Conservation (phyloP, 202 grass and related monocot species). For the Cymbopogon flexuosus region DNA sequence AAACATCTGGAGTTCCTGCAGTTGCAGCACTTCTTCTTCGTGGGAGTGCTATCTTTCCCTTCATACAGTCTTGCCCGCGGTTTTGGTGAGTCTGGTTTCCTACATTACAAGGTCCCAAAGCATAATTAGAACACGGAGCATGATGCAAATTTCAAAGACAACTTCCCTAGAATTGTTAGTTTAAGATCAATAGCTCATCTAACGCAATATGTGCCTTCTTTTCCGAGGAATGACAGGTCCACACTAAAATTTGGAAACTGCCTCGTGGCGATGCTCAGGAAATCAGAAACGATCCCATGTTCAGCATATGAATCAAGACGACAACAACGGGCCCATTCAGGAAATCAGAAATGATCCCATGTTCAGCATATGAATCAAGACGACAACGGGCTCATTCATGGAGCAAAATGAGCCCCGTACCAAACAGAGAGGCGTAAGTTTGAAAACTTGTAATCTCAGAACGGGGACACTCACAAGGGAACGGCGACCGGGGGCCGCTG, state of each 20-base stretch:
- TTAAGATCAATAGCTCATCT: constrained; percentile 7
- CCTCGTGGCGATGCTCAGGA: no score
- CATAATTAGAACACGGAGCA: constrained; percentile 24
- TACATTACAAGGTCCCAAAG: constrained; percentile 41
- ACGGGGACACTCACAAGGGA: constrained; percentile 39
- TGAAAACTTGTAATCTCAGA: constrained; percentile 19
- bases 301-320: background rate
- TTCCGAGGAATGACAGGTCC: constrained; percentile 10
- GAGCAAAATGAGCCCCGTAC: background rate
- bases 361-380: background rate
- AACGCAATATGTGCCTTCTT: background rate
- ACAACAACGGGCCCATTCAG: background rate
- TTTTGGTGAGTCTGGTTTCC: constrained; percentile 82
- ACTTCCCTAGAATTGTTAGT: background rate
- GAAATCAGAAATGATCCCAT: no score
- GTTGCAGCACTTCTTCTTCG: constrained; percentile 92
- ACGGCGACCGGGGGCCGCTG: constrained; percentile 35
- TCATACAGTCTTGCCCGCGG: constrained; percentile 48
- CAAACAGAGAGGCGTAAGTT: constrained; percentile 6
- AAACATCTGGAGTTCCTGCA: constrained; percentile 90
- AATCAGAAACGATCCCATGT: background rate
- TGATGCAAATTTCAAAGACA: background rate
- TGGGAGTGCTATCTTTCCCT: constrained; percentile 83
- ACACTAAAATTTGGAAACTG: constrained; percentile 7
- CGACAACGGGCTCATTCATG: background rate